phyloP scores from a whole-genome alignment of 495 filamentous ascomycete species.

The Aeminium ludgeri region DNA sequence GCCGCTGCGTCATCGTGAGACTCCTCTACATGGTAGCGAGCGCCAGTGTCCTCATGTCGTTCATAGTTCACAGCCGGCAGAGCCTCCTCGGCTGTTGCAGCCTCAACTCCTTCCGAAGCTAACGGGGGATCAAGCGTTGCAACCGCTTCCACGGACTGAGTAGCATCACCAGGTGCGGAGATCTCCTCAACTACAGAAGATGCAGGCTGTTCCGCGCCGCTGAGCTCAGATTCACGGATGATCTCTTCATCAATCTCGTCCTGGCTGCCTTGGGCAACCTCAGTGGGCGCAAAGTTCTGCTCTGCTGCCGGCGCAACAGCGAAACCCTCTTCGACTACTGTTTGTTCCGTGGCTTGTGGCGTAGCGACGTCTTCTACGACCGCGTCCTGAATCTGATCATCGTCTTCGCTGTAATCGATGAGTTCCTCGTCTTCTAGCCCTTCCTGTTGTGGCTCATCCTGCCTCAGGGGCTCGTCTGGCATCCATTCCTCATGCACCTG shows the following conservation, averaged over 20 bases:
- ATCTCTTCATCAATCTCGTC: constrained; percentile 16
- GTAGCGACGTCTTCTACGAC: constrained; percentile 13
- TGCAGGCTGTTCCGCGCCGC: constrained; percentile 3
- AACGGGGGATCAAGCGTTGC: background rate
- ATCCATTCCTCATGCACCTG: constrained; percentile 7
- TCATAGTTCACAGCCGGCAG: background rate
- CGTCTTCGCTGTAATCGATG: constrained; percentile 26
- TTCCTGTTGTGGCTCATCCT: too few species aligned
- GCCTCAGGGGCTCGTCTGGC: constrained; percentile 1
- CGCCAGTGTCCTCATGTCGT: background rate
- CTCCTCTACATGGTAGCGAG: too few species aligned
- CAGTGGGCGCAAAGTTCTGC: constrained; percentile 2
- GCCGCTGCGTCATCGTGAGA: too few species aligned
- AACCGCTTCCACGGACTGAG: background rate
- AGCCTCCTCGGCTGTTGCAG: background rate
- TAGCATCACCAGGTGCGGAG: too few species aligned
- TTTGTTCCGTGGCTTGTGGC: background rate
- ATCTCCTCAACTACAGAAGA: too few species aligned
- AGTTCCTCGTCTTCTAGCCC: constrained; percentile 21
- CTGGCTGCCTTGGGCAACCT: background rate
- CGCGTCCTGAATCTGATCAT: constrained; percentile 15
- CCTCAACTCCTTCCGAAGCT: background rate
- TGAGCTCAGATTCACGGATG: constrained; percentile 18
- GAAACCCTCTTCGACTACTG: constrained; percentile 5
- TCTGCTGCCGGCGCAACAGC: too few species aligned